A percentile compares a stretch with the other conserved stretches of the same genome.
Evolutionary conservation across 2,329 filamentous ascomycete genomes (phyloP).

Genomic region (Cladosporium sp.): DNA sequence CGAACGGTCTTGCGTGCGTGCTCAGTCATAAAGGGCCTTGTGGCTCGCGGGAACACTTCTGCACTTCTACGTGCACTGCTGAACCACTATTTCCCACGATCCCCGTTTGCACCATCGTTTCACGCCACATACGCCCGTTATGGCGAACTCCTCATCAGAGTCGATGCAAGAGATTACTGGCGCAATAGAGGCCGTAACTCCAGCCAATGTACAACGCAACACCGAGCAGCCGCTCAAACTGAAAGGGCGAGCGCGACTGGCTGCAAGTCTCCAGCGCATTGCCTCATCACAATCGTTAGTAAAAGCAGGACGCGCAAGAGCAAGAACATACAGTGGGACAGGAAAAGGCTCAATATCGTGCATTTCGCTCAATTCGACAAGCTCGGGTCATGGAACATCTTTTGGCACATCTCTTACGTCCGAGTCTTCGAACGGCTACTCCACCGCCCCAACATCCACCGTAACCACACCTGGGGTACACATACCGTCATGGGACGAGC

Average conservation of each 20-base stretch:
- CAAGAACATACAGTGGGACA: conserved; percentile 59
- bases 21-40: background rate
- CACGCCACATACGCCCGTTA: background rate
- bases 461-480: conserved; percentile 43
- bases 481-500: conserved; percentile 48
- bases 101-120: background rate
- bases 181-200: background rate
- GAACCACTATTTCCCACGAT: background rate
- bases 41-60: conserved; percentile 2
- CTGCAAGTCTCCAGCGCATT: conserved; percentile 74
- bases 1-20: background rate
- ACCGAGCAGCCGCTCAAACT: conserved; percentile 49
- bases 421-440: conserved; percentile 54
- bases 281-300: conserved; percentile 73
- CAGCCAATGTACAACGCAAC: conserved; percentile 20
- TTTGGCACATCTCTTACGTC: conserved; percentile 53
- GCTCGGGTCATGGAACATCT: conserved; percentile 49
- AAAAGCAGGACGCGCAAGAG: conserved; percentile 57
- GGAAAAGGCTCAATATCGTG: conserved; percentile 63
- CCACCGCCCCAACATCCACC: conserved; percentile 53
- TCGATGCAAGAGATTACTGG: conserved; percentile 13
- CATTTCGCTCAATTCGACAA: conserved; percentile 54
- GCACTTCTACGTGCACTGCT: background rate
- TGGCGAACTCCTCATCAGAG: conserved; percentile 18
- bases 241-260: conserved; percentile 65